Evolutionary conservation across 352 stramenopile genomes (phyloP), one percentile per base, ranked within the genome.

Genomic region (Detonula confervacea): DNA sequence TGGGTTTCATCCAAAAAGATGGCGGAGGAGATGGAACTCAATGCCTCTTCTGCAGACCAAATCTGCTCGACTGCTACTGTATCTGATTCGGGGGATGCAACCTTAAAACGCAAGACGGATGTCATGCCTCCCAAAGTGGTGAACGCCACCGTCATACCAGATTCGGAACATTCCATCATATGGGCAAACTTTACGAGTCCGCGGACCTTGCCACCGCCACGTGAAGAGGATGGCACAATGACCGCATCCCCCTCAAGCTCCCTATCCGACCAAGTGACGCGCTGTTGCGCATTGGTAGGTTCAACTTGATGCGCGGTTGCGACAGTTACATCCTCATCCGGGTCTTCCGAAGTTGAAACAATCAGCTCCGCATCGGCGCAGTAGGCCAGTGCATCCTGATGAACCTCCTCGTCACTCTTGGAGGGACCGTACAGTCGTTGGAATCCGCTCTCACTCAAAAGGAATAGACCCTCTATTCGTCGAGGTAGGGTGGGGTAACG

Each of bases 1-100:
- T 93, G 87, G 46, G 81, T 90, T 16, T 87, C 84, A 80, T 94
- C 88, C 11, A 94, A 65, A 55, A 94, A 82, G 27, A 91, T 44
- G 14, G 64, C 86, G 0, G 80, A 87, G 0, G 80, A 81, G n/a
- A 90, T 18, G 25, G 60, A 83, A 4, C 71, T 64, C 24, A 94
- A 66, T 30, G 80, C 86, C 66, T 94, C 88, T 56, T 94, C 87
- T 9, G 75, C 44, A 14, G 78, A 86, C 88, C 88, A 94, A 18
- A 76, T 60, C 54, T 47, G 61, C 35, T 47, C 71, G 22, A 44
- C 35, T 25, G 11, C 49, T 54, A 56, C 27, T 20, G 3, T n/a
- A n/a, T n/a, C n/a, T n/a, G n/a, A n/a, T n/a, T n/a, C n/a, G n/a
- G n/a, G n/a, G n/a, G n/a, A n/a, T n/a, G n/a, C n/a, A n/a, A n/a